These are phyloP conservation scores for Chrysoporthe austroafricana DNA, from an alignment of 2,329 filamentous ascomycete species.

Conservation along the genomic window DNA sequence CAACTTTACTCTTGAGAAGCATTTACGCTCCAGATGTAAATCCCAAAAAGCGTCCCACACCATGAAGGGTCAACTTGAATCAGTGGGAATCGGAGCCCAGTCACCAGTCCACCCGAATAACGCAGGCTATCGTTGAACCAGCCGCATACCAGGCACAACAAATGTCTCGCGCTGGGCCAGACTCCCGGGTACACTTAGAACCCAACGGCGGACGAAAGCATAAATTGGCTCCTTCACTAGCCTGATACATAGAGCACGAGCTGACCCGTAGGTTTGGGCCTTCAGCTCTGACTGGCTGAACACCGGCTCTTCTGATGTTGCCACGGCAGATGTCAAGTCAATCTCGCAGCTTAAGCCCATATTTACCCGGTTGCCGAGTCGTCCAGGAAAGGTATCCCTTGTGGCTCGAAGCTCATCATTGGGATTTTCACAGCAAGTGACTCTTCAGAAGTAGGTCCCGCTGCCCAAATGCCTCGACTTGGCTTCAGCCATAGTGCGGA, in stretches of 20 bases:
- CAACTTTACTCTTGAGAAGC: not conserved
- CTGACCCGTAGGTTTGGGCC: not conserved
- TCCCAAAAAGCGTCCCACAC: not conserved
- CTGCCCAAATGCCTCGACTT: not conserved
- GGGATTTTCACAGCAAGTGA: not conserved
- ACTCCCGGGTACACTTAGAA: not conserved
- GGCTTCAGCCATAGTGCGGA: not conserved
- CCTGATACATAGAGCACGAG: not conserved
- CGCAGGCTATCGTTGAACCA: not conserved
- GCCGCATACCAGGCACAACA: not conserved
- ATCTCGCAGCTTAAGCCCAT: conserved; percentile 8
- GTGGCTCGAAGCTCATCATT: not conserved
- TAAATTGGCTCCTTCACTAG: not conserved
- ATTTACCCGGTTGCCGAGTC: conserved; percentile 1
- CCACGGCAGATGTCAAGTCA: not conserved
- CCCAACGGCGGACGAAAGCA: not conserved
- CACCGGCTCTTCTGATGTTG: not conserved
- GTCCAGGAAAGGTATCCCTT: not conserved
- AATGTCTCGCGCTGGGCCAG: not conserved
- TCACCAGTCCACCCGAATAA: not conserved
- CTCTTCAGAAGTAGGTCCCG: not conserved
- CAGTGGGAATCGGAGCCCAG: not conserved
- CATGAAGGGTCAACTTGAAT: not conserved
- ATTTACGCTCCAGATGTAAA: not conserved
- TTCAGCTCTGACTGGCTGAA: not conserved